These are phyloP conservation scores for Ophiocordyceps polyrhachis-furcata DNA, from an alignment of 2,329 filamentous ascomycete genomes.

Conservation along the genomic window DNA sequence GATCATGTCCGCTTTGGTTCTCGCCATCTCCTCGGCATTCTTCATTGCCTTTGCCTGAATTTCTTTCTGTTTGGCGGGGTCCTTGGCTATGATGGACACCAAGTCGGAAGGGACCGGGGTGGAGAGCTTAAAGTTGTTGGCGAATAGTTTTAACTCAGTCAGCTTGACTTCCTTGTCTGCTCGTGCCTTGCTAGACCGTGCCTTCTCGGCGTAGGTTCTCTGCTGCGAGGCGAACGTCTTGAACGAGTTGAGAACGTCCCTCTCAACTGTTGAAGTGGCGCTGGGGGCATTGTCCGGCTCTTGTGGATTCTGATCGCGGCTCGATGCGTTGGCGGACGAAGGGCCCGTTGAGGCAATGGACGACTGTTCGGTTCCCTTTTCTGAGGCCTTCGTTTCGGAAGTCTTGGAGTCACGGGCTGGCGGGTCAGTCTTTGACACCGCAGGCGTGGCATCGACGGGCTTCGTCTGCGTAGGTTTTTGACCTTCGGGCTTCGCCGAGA, in stretches of 20 bases:
- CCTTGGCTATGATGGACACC: constrained; percentile 89
- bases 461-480: constrained; percentile 13
- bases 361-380: constrained; percentile 9
- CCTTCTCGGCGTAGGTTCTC: constrained; percentile 35
- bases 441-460: constrained; percentile 12
- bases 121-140: constrained; percentile 79
- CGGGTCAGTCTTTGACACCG: constrained; percentile 10
- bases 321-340: constrained; percentile 17
- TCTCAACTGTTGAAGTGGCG: constrained; percentile 41
- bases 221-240: constrained; percentile 43
- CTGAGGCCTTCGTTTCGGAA: constrained; percentile 10
- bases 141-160: constrained; percentile 90
- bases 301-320: constrained; percentile 22
- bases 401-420: constrained; percentile 12
- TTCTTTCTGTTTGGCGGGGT: constrained; percentile 81
- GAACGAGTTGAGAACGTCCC: constrained; percentile 42
- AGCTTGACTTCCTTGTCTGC: constrained; percentile 81
- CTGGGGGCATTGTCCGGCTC: constrained; percentile 15
- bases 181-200: constrained; percentile 36
- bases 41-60: constrained; percentile 78
- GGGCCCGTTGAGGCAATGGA: constrained; percentile 6
- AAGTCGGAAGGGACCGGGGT: constrained; percentile 84
- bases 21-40: constrained; percentile 46
- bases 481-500: constrained; percentile 9
- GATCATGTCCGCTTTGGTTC: constrained; percentile 30